Conservation (phyloP, 805 yeast species). For the Phaffomyces antillensis region DNA sequence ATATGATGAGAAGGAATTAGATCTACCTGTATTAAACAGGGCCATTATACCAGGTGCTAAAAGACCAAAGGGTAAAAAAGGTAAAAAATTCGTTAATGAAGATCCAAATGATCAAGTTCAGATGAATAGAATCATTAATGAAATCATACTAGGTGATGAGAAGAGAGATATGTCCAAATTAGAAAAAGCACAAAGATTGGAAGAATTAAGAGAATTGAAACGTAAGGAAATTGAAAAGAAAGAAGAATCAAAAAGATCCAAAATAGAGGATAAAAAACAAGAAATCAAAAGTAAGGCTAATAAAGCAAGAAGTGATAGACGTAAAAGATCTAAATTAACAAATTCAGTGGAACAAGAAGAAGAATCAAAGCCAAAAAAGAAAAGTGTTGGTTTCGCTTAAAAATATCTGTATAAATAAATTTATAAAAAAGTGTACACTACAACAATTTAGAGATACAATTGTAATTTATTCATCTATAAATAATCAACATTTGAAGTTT, state of each 20-base stretch:
- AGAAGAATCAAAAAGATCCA: slow-evolving; percentile 61
- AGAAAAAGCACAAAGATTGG: slow-evolving; percentile 83
- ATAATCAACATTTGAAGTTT: slow-evolving; percentile 12
- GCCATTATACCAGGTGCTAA: slow-evolving; percentile 83
- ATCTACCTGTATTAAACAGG: slow-evolving; percentile 72
- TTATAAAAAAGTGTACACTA: neutral
- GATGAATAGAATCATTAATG: slow-evolving; percentile 63
- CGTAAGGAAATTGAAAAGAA: slow-evolving; percentile 81
- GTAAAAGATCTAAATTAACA: slow-evolving; percentile 40
- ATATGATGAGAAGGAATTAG: slow-evolving; percentile 71
- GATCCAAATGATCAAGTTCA: slow-evolving; percentile 44
- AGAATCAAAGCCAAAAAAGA: slow-evolving; percentile 24
- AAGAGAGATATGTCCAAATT: slow-evolving; percentile 77
- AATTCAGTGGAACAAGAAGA: slow-evolving; percentile 17
- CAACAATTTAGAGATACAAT: neutral
- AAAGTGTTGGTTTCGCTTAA: slow-evolving; percentile 45
- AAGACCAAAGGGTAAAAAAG: slow-evolving; percentile 76
- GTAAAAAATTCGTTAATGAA: slow-evolving; percentile 71
- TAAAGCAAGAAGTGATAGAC: slow-evolving; percentile 60
- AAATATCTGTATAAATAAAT: neutral
- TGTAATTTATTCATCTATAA: neutral
- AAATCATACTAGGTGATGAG: slow-evolving; percentile 78
- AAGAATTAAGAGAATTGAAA: slow-evolving; percentile 82
- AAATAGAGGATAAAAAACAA: slow-evolving; percentile 67
- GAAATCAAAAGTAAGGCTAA: slow-evolving; percentile 71